Conservation (phyloP, 441 rosid species). For the Croton setiger region DNA sequence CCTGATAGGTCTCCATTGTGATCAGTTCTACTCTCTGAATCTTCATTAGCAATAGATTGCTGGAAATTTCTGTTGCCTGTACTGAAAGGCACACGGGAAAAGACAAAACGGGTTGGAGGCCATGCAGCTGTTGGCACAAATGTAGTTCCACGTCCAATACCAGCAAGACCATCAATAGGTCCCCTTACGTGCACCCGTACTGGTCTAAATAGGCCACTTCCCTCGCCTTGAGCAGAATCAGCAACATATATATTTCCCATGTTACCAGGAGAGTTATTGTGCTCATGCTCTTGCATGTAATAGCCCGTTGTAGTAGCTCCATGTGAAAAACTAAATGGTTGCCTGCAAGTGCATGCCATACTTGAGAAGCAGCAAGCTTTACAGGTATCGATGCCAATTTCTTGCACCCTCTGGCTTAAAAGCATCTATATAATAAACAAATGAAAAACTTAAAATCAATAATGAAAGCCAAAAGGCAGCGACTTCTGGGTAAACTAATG, state of each 20-base stretch:
- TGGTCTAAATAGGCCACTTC: constrained; percentile 73
- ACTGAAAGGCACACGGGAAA: constrained; percentile 84
- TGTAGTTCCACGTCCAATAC: constrained; percentile 85
- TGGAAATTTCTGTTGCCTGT: constrained; percentile 72
- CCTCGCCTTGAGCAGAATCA: constrained; percentile 72
- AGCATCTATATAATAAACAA: constrained; percentile 61
- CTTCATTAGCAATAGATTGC: constrained; percentile 77
- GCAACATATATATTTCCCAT: constrained; percentile 65
- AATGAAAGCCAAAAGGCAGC: constrained; percentile 9
- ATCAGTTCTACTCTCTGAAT: constrained; percentile 71
- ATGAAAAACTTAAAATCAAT: constrained; percentile 22
- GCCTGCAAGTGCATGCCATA: constrained; percentile 78
- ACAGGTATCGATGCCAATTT: constrained; percentile 88
- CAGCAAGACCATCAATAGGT: constrained; percentile 94
- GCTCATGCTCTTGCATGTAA: constrained; percentile 71
- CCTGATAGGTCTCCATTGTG: constrained; percentile 70
- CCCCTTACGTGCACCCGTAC: constrained; percentile 88
- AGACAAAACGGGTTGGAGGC: constrained; percentile 90
- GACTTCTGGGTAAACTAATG: neutral
- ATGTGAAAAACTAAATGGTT: constrained; percentile 62
- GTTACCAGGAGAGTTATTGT: constrained; percentile 46
- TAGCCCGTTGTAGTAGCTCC: constrained; percentile 54
- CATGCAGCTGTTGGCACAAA: constrained; percentile 76
- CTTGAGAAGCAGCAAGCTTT: constrained; percentile 73
- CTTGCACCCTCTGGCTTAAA: constrained; percentile 84